These are phyloP conservation scores for Cicer pinnatifidum DNA, from an alignment of 306 rosid genomes.

Conservation along the genomic window DNA sequence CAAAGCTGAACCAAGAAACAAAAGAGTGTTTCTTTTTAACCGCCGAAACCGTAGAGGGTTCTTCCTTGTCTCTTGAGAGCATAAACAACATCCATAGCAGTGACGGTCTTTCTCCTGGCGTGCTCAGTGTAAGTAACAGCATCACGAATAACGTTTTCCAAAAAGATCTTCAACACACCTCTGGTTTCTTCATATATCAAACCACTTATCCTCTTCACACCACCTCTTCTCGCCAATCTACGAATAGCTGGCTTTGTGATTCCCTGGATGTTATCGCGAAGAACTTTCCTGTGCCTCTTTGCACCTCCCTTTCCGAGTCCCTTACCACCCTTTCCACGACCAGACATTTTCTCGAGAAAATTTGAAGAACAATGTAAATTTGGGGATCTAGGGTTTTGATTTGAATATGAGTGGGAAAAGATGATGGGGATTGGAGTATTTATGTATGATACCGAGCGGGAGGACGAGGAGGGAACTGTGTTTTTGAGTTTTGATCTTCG, in stretches of 20 bases:
- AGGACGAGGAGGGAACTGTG: neutral
- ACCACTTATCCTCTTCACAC: conserved; percentile 46
- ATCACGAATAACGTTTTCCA: conserved; percentile 45
- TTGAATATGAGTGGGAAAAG: neutral
- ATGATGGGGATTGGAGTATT: neutral
- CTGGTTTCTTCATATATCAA: conserved; percentile 47
- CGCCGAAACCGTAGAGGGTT: conserved; percentile 38
- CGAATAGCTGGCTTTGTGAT: conserved; percentile 48
- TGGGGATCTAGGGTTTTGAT: neutral
- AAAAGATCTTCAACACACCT: conserved; percentile 43
- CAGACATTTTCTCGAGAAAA: conserved; percentile 2
- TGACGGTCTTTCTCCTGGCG: conserved; percentile 38
- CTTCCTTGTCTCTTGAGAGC: conserved; percentile 39
- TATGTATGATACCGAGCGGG: conserved; percentile 26
- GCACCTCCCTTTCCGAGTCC: conserved; percentile 48
- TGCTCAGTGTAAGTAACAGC: conserved; percentile 38
- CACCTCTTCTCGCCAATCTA: conserved; percentile 48
- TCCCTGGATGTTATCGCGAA: conserved; percentile 47
- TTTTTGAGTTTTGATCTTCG: neutral
- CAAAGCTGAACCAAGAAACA: neutral
- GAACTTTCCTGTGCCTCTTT: conserved; percentile 48
- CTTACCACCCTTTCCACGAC: conserved; percentile 46
- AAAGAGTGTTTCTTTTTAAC: neutral
- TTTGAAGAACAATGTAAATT: neutral
- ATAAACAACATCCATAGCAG: conserved; percentile 39